phyloP scores from a whole-genome alignment of 768 basidiomycete species.

The Auriscalpium vulgare region DNA sequence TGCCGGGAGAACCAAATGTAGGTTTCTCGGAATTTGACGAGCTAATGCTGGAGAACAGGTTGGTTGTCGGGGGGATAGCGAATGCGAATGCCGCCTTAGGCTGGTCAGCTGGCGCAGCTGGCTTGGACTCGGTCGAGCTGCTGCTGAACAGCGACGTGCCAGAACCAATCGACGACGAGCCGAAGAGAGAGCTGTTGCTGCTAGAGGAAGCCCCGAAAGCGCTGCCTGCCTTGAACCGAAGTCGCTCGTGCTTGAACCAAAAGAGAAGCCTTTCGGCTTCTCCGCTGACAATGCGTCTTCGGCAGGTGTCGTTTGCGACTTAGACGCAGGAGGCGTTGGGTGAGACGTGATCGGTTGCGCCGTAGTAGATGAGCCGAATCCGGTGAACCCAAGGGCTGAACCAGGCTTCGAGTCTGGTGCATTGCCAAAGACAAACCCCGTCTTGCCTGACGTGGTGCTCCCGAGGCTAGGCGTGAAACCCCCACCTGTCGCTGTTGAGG shows the following conservation, averaged over 20 bases:
- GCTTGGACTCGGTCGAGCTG: conserved; percentile 1
- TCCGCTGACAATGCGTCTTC: not conserved
- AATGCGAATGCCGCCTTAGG: not conserved
- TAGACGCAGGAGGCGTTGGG: not conserved
- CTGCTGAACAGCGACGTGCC: not conserved
- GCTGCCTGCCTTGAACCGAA: not conserved
- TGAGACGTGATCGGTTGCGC: not conserved
- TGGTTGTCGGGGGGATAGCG: not conserved
- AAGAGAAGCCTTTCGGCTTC: not conserved
- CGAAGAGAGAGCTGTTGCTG: not conserved
- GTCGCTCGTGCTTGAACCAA: conserved; percentile 2
- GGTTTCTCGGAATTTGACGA: not conserved
- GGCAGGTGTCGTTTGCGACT: conserved; percentile 11
- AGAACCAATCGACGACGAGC: conserved; percentile 2
- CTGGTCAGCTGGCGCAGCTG: not conserved
- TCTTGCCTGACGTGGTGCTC: conserved; percentile 3
- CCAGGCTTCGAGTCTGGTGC: not conserved
- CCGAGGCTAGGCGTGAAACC: conserved; percentile 13
- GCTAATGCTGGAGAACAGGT: conserved; percentile 1
- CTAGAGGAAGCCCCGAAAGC: not conserved
- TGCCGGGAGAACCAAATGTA: conserved; percentile 8
- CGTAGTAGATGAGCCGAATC: not conserved
- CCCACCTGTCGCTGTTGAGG: conserved; percentile 18
- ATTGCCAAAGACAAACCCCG: conserved; percentile 6
- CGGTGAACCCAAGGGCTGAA: not conserved